Evolutionary conservation across 208 protist species (phyloP).

Genomic region (Phytomonas sp.): DNA sequence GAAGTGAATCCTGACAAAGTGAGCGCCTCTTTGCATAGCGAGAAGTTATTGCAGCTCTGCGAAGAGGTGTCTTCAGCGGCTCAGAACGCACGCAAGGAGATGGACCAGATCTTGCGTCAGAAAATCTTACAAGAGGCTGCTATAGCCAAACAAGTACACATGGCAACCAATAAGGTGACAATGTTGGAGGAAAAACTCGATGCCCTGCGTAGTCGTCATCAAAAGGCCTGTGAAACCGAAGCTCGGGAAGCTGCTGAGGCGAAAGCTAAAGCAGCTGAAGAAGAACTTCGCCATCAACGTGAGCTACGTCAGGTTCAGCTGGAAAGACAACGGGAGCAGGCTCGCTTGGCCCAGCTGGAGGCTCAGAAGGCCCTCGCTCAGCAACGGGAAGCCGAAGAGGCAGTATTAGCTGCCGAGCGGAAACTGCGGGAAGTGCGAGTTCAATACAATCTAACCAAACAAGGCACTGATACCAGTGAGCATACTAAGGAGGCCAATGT

Average conservation of each 20-base stretch:
- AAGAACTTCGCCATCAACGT: conserved; percentile 46
- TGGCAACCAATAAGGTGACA: conserved; percentile 20
- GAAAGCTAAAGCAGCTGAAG: conserved; percentile 39
- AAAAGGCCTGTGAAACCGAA: conserved; percentile 19
- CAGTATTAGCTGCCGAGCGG: conserved; percentile 43
- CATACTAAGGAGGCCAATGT: background rate
- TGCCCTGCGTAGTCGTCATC: conserved; percentile 16
- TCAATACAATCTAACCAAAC: conserved; percentile 21
- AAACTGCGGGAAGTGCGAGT: conserved; percentile 55
- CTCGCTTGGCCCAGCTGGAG: conserved; percentile 46
- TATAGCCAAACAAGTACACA: conserved; percentile 14
- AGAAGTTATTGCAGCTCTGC: background rate
- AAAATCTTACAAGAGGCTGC: background rate
- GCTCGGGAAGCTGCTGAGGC: conserved; percentile 31
- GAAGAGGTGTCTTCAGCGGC: conserved; percentile 26
- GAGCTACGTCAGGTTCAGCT: conserved; percentile 39
- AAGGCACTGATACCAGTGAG: conserved; percentile 4
- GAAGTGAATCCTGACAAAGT: background rate
- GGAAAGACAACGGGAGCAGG: conserved; percentile 52
- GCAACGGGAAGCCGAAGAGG: conserved; percentile 52
- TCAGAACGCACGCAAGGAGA: conserved; percentile 19
- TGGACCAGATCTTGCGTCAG: conserved; percentile 16
- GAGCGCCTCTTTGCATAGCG: background rate
- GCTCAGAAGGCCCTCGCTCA: conserved; percentile 47
- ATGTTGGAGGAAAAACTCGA: conserved; percentile 17